Evolutionary conservation across 1,284 basidiomycete genomes (phyloP).

Genomic region (Peniophora sp.): DNA sequence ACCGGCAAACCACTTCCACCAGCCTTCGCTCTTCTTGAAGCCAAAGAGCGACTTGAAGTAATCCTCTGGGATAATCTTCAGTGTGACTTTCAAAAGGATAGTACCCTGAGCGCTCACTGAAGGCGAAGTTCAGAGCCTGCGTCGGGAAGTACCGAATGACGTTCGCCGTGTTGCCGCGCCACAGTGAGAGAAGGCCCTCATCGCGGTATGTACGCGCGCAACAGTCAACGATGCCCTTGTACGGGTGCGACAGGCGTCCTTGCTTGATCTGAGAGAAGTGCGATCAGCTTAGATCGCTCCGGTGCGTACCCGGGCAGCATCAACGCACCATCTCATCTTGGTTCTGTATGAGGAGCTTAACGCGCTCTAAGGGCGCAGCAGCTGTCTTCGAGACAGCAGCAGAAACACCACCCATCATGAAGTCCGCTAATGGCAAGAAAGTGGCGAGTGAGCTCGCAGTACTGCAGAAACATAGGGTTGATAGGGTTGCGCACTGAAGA

Average conservation of each 20-base stretch:
- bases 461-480: slow-evolving; percentile 4
- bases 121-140: slow-evolving; percentile 92
- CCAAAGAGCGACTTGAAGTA: slow-evolving; percentile 95
- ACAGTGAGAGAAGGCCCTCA: slow-evolving; percentile 87
- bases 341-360: slow-evolving; percentile 97
- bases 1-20: slow-evolving; percentile 86
- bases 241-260: slow-evolving; percentile 84
- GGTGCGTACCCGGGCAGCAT: not conserved
- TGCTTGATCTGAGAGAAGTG: slow-evolving; percentile 77
- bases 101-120: slow-evolving; percentile 51
- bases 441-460: slow-evolving; percentile 28
- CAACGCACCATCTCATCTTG: slow-evolving; percentile 82
- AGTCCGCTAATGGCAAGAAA: slow-evolving; percentile 52
- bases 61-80: slow-evolving; percentile 55
- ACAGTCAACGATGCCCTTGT: slow-evolving; percentile 91
- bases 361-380: slow-evolving; percentile 97
- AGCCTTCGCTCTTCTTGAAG: slow-evolving; percentile 83
- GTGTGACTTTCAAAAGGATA: slow-evolving; percentile 16
- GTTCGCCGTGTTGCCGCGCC: slow-evolving; percentile 97
- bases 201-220: slow-evolving; percentile 82
- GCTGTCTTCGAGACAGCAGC: slow-evolving; percentile 96
- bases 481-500: slow-evolving; percentile 48
- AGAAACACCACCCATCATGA: slow-evolving; percentile 90
- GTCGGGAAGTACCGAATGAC: slow-evolving; percentile 98
- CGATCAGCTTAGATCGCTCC: slow-evolving; percentile 2